Conservation (phyloP, 768 basidiomycete genomes). For the Tricholoma sp. region DNA sequence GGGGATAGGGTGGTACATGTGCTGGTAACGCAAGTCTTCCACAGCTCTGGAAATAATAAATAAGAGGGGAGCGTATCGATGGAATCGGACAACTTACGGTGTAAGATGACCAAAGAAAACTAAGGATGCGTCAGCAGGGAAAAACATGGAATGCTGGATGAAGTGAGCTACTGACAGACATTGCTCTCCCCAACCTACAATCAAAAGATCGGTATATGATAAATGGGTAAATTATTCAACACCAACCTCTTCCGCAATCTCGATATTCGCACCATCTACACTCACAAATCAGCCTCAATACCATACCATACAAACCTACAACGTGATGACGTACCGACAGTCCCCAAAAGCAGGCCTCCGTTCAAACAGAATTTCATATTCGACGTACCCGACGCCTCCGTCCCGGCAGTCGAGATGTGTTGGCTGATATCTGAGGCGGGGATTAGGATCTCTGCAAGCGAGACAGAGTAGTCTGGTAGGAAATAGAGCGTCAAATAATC, state of each 20-base stretch:
- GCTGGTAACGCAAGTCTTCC: slow-evolving; percentile 81
- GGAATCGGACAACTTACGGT: slow-evolving; percentile 33
- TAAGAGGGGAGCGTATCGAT: neutral
- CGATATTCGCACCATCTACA: slow-evolving; percentile 89
- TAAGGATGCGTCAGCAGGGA: slow-evolving; percentile 18
- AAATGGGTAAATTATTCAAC: neutral
- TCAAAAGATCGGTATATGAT: neutral
- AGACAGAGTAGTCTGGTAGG: slow-evolving; percentile 93
- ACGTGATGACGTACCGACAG: slow-evolving; percentile 46
- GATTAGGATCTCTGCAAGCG: slow-evolving; percentile 77
- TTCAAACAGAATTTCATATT: slow-evolving; percentile 92
- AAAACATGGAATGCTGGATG: neutral
- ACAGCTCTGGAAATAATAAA: slow-evolving; percentile 45
- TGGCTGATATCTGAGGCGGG: slow-evolving; percentile 94
- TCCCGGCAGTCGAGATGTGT: slow-evolving; percentile 97
- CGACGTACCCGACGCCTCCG: slow-evolving; percentile 79
- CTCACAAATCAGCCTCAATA: neutral
- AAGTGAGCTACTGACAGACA: slow-evolving; percentile 60
- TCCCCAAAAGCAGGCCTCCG: slow-evolving; percentile 84
- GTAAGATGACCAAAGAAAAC: slow-evolving; percentile 92
- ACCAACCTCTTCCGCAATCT: slow-evolving; percentile 82
- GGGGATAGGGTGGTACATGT: slow-evolving; percentile 76
- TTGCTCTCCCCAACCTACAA: slow-evolving; percentile 73
- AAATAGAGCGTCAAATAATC: slow-evolving; percentile 87
- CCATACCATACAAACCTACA: neutral